Evolutionary conservation across 2,329 filamentous ascomycete genomes (phyloP).

Genomic region (Trichoderma koningii): DNA sequence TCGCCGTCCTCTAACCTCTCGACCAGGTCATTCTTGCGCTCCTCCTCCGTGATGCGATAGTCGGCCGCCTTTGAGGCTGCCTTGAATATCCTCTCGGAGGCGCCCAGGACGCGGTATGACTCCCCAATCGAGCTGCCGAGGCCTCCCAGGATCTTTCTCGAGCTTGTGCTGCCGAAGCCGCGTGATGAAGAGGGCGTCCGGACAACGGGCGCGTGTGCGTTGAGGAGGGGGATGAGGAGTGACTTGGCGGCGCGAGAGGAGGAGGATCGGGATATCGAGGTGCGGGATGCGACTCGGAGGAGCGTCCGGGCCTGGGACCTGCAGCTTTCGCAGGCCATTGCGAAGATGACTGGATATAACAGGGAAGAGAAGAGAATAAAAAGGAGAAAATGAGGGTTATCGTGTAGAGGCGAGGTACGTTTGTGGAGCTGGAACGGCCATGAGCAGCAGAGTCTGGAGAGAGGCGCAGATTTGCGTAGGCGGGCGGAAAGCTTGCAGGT

Average conservation of each 20-base stretch:
- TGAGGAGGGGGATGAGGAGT: conserved; percentile 30
- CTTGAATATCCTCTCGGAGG: conserved; percentile 77
- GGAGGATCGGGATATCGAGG: conserved; percentile 35
- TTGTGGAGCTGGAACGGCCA: not conserved
- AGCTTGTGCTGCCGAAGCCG: conserved; percentile 42
- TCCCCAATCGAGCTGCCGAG: conserved; percentile 42
- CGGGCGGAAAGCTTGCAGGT: conserved; percentile 6
- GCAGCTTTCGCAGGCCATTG: conserved; percentile 55
- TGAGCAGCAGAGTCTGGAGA: not conserved
- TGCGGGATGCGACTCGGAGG: conserved; percentile 40
- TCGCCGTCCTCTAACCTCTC: conserved; percentile 75
- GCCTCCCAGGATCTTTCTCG: conserved; percentile 40
- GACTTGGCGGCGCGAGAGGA: conserved; percentile 30
- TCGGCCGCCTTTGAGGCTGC: conserved; percentile 71
- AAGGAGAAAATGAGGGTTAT: not conserved
- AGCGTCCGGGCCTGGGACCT: conserved; percentile 47
- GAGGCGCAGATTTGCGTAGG: not conserved
- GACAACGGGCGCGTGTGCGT: conserved; percentile 15
- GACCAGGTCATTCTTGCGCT: conserved; percentile 66
- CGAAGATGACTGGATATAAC: not conserved
- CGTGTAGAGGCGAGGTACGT: not conserved
- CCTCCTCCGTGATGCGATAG: conserved; percentile 72
- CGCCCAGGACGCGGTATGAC: conserved; percentile 75
- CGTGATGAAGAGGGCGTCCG: conserved; percentile 32
- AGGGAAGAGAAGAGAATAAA: conserved; percentile 19